Conservation (phyloP, 805 yeast genomes). For the Lipomyces yamadae region DNA sequence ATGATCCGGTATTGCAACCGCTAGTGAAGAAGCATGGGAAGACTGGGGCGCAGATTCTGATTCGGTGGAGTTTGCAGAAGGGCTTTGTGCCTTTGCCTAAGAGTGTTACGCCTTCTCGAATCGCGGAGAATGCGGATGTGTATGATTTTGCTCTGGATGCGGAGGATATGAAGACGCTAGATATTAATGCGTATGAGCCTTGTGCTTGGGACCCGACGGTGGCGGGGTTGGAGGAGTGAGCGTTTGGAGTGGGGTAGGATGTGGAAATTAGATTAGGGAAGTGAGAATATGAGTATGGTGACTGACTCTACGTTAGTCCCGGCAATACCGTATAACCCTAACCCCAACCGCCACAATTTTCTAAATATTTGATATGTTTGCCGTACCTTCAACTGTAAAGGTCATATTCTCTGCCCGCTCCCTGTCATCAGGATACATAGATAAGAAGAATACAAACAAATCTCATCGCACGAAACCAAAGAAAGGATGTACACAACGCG, state of each 20-base stretch:
- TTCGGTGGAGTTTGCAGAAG: conserved; percentile 56
- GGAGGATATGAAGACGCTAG: conserved; percentile 42
- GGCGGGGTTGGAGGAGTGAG: background rate
- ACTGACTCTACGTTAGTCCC: too few relatives aligned
- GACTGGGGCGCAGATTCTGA: conserved; percentile 53
- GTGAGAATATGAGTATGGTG: too few relatives aligned
- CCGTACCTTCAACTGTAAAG: too few relatives aligned
- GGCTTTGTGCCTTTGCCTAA: conserved; percentile 68
- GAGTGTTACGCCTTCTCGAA: conserved; percentile 58
- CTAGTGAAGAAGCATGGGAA: conserved; percentile 51
- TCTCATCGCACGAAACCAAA: too few relatives aligned
- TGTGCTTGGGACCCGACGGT: conserved; percentile 48
- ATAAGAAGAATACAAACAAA: too few relatives aligned
- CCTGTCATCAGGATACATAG: too few relatives aligned
- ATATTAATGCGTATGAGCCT: conserved; percentile 40
- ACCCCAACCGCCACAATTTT: too few relatives aligned
- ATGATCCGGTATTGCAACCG: conserved; percentile 44
- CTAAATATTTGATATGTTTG: too few relatives aligned
- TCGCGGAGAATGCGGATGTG: conserved; percentile 60
- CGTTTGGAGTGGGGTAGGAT: conserved; percentile 12
- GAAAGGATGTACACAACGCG: too few relatives aligned
- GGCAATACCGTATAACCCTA: too few relatives aligned
- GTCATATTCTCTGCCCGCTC: too few relatives aligned
- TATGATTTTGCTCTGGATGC: conserved; percentile 50
- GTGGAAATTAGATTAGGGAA: background rate